These are phyloP conservation scores for Citeromyces hawaiiensis DNA, from an alignment of 1,139 yeast genomes.

Conservation along the genomic window DNA sequence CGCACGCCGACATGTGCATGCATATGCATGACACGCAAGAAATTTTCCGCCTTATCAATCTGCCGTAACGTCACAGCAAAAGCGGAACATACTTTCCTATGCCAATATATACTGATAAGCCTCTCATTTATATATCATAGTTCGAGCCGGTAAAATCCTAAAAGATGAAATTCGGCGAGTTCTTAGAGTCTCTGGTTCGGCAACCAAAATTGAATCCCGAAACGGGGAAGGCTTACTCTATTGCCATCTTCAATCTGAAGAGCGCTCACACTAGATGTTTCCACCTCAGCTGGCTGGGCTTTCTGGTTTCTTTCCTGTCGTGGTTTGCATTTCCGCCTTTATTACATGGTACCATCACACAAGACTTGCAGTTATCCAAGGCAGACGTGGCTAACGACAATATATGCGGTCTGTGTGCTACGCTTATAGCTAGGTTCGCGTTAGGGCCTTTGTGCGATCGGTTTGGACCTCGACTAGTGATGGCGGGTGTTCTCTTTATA, in stretches of 20 bases:
- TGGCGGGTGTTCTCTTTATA: conserved; percentile 14
- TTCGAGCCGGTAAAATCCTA: not conserved
- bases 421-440: conserved; percentile 16
- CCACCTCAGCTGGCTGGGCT: conserved; percentile 19
- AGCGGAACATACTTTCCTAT: not conserved
- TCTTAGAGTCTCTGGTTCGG: not conserved
- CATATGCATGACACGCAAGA: not conserved
- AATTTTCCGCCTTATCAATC: not conserved
- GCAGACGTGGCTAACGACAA: conserved; percentile 18
- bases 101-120: not conserved
- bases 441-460: conserved; percentile 19
- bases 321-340: conserved; percentile 23
- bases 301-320: conserved; percentile 19
- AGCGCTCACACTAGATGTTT: conserved; percentile 16
- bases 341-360: conserved; percentile 12
- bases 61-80: not conserved
- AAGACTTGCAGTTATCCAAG: conserved; percentile 14
- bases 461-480: conserved; percentile 17
- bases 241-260: conserved; percentile 16
- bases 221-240: conserved; percentile 15
- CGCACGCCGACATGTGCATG: too few species aligned
- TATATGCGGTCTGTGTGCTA: conserved; percentile 18
- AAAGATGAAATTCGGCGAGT: not conserved
- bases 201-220: conserved; percentile 16
- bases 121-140: not conserved